phyloP scores from a whole-genome alignment of 257 asterid species.

The Solanum tacnaense region DNA sequence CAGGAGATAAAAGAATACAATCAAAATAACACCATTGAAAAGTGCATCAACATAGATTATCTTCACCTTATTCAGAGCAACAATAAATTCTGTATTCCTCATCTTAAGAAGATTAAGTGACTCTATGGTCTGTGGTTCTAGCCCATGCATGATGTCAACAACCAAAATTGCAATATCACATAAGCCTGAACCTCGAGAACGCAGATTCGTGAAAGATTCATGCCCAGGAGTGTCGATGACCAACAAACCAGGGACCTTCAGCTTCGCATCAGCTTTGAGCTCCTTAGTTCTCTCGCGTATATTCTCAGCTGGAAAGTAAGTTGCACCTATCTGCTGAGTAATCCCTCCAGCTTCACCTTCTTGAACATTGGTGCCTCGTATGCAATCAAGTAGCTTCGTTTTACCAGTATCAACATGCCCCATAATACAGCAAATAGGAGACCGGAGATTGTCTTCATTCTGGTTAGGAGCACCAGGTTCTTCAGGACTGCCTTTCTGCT shows the following conservation, averaged over 20 bases:
- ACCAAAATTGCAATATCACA: conserved; percentile 97
- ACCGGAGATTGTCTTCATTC: conserved; percentile 53
- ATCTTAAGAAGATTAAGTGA: conserved; percentile 87
- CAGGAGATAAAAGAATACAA: not conserved
- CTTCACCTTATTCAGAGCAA: conserved; percentile 89
- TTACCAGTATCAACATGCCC: conserved; percentile 99
- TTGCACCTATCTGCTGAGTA: conserved; percentile 98
- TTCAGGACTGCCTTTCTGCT: not conserved
- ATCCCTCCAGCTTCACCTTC: conserved; percentile 99
- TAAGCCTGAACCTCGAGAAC: conserved; percentile 95
- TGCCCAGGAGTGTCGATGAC: conserved; percentile 99
- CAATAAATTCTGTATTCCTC: conserved; percentile 87
- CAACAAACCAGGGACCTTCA: conserved; percentile 89
- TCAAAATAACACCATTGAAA: not conserved
- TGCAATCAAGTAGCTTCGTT: conserved; percentile 92
- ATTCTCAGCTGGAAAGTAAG: conserved; percentile 95
- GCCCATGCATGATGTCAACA: conserved; percentile 97
- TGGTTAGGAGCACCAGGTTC: conserved; percentile 18
- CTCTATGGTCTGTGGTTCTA: conserved; percentile 95
- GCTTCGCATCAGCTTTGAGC: conserved; percentile 93
- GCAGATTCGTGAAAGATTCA: conserved; percentile 88
- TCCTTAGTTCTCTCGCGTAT: conserved; percentile 95
- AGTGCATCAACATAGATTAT: not conserved
- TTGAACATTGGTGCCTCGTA: conserved; percentile 97
- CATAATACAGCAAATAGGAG: conserved; percentile 99